Evolutionary conservation across 2,329 filamentous ascomycete genomes (phyloP).

Genomic region (Hortaea werneckii): DNA sequence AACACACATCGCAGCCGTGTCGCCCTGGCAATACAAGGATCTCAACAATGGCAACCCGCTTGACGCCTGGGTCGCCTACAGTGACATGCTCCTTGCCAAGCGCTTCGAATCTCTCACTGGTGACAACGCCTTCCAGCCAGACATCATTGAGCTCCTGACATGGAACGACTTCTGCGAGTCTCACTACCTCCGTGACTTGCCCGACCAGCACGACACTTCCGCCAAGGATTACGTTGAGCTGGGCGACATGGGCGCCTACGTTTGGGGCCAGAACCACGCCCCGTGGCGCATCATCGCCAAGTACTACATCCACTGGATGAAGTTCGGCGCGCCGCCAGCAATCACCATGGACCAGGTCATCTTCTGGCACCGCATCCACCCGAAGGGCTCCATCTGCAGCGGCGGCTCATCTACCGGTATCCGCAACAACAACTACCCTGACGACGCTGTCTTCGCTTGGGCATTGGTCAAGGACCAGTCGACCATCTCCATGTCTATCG

Average conservation of each 20-base stretch:
- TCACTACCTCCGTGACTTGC: constrained; percentile 30
- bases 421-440: constrained; percentile 24
- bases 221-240: constrained; percentile 24
- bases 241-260: constrained; percentile 25
- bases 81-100: constrained; percentile 27
- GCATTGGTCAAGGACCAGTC: constrained; percentile 23
- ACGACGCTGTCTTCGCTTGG: constrained; percentile 30
- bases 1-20: constrained; percentile 23
- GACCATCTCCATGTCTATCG: constrained; percentile 25
- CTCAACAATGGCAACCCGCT: constrained; percentile 26
- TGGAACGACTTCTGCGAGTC: constrained; percentile 33
- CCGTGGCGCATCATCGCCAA: constrained; percentile 30
- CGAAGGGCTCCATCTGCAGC: constrained; percentile 24
- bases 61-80: constrained; percentile 28
- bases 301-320: constrained; percentile 30
- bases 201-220: constrained; percentile 14
- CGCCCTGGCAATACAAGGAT: constrained; percentile 32
- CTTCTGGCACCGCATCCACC: constrained; percentile 31
- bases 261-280: constrained; percentile 27
- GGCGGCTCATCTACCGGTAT: constrained; percentile 22
- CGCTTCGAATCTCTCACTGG: constrained; percentile 21
- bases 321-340: constrained; percentile 22
- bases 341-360: constrained; percentile 28
- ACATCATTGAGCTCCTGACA: constrained; percentile 30
- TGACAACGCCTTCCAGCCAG: constrained; percentile 22